phyloP scores from a whole-genome alignment of 345 rosid species.

The Populus ilicifolia region DNA sequence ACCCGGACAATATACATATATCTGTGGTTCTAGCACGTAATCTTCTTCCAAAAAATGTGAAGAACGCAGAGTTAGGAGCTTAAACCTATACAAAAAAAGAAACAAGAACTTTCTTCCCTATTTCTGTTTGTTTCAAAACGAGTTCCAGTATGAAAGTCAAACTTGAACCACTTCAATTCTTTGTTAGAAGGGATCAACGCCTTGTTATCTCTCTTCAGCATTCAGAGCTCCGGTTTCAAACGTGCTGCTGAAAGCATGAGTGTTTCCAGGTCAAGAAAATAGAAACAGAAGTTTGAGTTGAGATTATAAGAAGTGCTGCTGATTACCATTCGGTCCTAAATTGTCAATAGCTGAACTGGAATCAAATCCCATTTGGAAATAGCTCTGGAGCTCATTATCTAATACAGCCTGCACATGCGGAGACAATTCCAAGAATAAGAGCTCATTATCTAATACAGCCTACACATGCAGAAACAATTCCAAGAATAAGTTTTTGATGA shows the following conservation, averaged over 20 bases:
- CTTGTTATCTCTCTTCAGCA: constrained; percentile 8
- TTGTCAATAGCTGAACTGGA: constrained; percentile 52
- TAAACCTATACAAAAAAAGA: constrained; percentile 49
- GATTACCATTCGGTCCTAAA: constrained; percentile 60
- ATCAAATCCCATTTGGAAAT: constrained; percentile 72
- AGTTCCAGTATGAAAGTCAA: constrained; percentile 29
- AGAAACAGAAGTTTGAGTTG: background rate
- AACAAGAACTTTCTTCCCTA: constrained; percentile 8
- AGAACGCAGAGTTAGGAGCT: constrained; percentile 46
- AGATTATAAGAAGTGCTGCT: background rate
- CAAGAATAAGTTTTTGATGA: constrained; percentile 1
- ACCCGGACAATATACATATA: constrained; percentile 28
- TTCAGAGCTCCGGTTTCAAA: constrained; percentile 67
- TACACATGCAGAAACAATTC: constrained; percentile 19
- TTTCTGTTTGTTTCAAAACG: constrained; percentile 5
- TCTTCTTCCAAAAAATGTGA: constrained; percentile 48
- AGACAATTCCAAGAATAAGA: constrained; percentile 15
- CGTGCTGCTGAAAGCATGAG: constrained; percentile 35
- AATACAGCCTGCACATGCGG: constrained; percentile 40
- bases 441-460: constrained; percentile 60
- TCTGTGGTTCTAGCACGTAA: constrained; percentile 27
- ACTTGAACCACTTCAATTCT: constrained; percentile 23
- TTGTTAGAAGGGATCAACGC: constrained; percentile 23
- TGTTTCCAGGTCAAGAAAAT: background rate
- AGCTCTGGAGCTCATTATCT: constrained; percentile 67